A percentile compares a stretch with the other conserved stretches of the same genome.
Evolutionary conservation across 1,284 basidiomycete genomes (phyloP).

Genomic region (Pseudomicrostroma phylloplanum): DNA sequence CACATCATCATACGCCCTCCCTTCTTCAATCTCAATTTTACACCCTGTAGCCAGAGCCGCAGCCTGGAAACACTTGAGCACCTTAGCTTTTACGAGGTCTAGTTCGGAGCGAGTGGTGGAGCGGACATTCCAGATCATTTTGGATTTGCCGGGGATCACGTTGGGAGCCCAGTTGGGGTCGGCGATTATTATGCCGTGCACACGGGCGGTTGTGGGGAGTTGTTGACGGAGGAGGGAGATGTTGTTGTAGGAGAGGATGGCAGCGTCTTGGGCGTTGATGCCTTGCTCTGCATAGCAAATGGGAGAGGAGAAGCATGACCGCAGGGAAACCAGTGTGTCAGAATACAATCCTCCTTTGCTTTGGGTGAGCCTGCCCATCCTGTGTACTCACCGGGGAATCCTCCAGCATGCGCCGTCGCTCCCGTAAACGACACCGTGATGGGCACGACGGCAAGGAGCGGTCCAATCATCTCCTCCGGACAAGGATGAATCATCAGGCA

Average conservation of each 20-base stretch:
- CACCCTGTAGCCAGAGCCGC: conserved; percentile 68
- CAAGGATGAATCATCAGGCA: conserved; percentile 63
- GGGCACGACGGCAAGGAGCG: conserved; percentile 56
- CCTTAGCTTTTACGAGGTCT: conserved; percentile 56
- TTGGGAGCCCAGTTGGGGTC: conserved; percentile 40
- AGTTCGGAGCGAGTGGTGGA: conserved; percentile 62
- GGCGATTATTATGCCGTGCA: conserved; percentile 51
- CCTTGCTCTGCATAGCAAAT: conserved; percentile 61
- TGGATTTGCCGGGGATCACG: conserved; percentile 72
- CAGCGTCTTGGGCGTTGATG: conserved; percentile 75
- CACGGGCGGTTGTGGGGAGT: conserved; percentile 59
- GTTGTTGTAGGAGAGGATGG: conserved; percentile 68
- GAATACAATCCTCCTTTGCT: too few relatives aligned
- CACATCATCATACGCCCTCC: conserved; percentile 47
- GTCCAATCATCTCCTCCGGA: conserved; percentile 52
- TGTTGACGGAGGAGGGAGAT: conserved; percentile 71
- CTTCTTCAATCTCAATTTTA: conserved; percentile 55
- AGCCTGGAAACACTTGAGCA: conserved; percentile 65
- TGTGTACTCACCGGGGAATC: conserved; percentile 54
- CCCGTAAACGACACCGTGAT: conserved; percentile 30
- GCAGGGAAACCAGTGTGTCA: too few relatives aligned
- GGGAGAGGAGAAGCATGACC: too few relatives aligned
- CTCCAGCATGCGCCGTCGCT: conserved; percentile 39
- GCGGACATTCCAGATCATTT: conserved; percentile 64
- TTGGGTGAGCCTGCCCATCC: too few relatives aligned